These are phyloP conservation scores for Arachnopeziza araneosa DNA, from an alignment of 2,329 filamentous ascomycete genomes.

Conservation along the genomic window DNA sequence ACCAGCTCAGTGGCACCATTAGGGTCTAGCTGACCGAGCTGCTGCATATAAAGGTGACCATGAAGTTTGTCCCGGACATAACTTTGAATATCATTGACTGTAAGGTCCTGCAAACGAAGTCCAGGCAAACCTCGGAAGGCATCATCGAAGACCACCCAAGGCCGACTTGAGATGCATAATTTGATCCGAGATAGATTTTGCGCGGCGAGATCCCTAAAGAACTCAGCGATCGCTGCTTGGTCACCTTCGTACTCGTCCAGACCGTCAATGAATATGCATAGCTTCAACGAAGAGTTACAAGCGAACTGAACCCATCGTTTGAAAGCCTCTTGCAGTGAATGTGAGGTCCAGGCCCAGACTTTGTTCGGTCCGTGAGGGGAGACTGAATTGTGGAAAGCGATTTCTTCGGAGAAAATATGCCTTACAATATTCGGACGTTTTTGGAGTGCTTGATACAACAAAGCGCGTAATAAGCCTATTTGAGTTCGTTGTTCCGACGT, in stretches of 20 bases:
- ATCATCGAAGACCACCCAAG: neutral
- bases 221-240: neutral
- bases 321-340: neutral
- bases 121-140: neutral
- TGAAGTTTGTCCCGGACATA: neutral
- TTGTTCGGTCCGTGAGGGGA: too few relatives aligned
- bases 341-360: too few relatives aligned
- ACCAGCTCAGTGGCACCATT: neutral
- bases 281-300: too few relatives aligned
- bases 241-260: neutral
- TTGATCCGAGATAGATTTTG: neutral
- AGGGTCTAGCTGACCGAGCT: neutral
- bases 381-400: too few relatives aligned
- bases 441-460: slow-evolving; percentile 3
- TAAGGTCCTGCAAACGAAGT: neutral
- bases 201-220: neutral
- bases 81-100: neutral
- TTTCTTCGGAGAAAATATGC: neutral
- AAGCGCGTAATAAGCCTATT: slow-evolving; percentile 5
- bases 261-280: neutral
- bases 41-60: neutral
- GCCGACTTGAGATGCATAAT: neutral
- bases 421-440: neutral
- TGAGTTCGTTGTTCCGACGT: slow-evolving; percentile 16
- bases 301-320: neutral